phyloP scores from a whole-genome alignment of 192 early-diverging fungal species.

The Coemansia biformis region DNA sequence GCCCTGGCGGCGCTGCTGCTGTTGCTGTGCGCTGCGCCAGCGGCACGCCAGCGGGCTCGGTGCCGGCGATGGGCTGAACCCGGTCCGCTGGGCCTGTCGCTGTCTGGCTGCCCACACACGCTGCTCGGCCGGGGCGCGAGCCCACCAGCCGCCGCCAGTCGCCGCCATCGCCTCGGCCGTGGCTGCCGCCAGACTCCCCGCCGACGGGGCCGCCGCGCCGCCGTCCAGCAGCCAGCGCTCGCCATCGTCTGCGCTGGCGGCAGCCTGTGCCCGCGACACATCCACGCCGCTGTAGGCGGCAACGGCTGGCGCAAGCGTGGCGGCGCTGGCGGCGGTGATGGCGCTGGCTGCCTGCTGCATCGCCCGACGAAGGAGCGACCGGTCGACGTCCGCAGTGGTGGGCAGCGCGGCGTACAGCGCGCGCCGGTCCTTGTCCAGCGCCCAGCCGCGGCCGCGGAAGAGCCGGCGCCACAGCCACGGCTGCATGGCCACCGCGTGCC shows the following conservation, averaged over 20 bases:
- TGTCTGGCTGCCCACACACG: not conserved
- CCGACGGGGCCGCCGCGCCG: not conserved
- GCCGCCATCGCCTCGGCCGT: constrained; percentile 5
- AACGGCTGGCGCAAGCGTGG: constrained; percentile 5
- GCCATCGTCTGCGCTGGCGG: not conserved
- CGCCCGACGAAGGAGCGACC: constrained; percentile 14
- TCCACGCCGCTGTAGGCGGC: not conserved
- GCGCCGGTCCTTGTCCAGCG: constrained; percentile 27
- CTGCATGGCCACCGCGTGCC: constrained; percentile 25
- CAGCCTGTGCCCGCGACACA: not conserved
- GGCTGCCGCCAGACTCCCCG: constrained; percentile 11
- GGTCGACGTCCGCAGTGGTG: constrained; percentile 11
- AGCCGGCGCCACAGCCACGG: constrained; percentile 32
- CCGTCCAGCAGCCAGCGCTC: not conserved
- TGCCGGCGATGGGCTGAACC: no score
- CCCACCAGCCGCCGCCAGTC: not conserved
- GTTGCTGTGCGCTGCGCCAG: no score
- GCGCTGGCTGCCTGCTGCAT: constrained; percentile 1
- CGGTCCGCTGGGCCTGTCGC: not conserved
- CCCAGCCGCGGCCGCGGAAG: constrained; percentile 28
- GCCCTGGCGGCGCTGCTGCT: no score
- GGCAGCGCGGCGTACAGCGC: constrained; percentile 24
- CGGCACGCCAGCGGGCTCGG: no score
- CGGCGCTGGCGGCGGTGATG: constrained; percentile 1
- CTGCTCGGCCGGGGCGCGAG: not conserved